Percentiles rank a stretch among this genome's conserved stretches.
Conservation (phyloP, 805 yeast species). For the Schizosaccharomyces osmophilus region DNA sequence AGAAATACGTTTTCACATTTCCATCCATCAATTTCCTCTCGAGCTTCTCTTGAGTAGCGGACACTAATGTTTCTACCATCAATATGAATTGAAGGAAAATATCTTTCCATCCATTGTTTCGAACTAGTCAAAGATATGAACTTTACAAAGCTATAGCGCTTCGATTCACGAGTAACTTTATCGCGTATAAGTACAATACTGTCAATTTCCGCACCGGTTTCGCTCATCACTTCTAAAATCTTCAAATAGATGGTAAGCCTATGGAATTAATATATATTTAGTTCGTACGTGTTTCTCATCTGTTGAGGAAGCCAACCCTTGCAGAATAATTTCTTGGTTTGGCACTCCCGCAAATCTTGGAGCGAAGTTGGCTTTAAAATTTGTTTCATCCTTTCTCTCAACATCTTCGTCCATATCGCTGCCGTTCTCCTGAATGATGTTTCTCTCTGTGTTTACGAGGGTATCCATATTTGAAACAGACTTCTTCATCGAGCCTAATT, state of each 20-base stretch:
- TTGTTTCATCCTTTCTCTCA: background rate
- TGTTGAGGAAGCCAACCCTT: background rate
- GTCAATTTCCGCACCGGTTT: background rate
- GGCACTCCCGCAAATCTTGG: background rate
- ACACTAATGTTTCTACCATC: background rate
- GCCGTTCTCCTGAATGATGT: no score
- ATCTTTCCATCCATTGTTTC: background rate
- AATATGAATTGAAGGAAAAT: background rate
- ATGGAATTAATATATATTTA: background rate
- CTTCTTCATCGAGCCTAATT: no score
- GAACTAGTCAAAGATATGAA: background rate
- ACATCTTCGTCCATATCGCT: background rate
- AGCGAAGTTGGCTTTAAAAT: background rate
- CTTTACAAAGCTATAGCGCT: background rate
- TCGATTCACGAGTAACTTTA: background rate
- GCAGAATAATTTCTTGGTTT: background rate
- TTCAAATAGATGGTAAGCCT: background rate
- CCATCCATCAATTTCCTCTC: background rate
- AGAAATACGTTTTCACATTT: background rate
- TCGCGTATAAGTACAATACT: background rate
- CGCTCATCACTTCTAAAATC: background rate
- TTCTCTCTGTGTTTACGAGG: no score
- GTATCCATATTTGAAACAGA: no score
- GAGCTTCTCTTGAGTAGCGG: background rate
- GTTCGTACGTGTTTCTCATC: background rate